Percentiles rank a stretch among this genome's conserved stretches.
Evolutionary conservation across 2,329 filamentous ascomycete species (phyloP).

Genomic region (Calonectria pseudoturangicola): DNA sequence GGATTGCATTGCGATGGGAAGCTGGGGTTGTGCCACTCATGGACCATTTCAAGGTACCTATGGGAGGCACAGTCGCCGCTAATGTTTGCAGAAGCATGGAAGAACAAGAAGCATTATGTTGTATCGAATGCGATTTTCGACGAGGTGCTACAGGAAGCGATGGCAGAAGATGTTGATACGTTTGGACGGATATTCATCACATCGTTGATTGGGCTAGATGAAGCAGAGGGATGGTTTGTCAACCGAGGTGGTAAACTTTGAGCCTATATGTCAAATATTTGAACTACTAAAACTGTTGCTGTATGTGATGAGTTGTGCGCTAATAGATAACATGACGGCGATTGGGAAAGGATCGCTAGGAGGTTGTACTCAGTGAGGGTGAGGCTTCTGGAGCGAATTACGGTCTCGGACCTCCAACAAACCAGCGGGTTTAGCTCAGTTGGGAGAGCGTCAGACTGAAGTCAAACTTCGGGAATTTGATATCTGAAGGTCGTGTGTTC

Average conservation of each 20-base stretch:
- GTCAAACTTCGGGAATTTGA: constrained; percentile 7
- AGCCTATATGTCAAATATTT: background rate
- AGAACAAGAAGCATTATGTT: constrained; percentile 59
- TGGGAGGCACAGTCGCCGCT: constrained; percentile 61
- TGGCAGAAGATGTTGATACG: constrained; percentile 64
- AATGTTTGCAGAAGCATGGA: constrained; percentile 63
- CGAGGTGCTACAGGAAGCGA: constrained; percentile 57
- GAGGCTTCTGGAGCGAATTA: background rate
- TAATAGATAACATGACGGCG: background rate
- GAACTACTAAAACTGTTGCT: background rate
- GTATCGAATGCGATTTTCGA: constrained; percentile 56
- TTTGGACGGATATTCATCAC: constrained; percentile 64
- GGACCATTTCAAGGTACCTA: constrained; percentile 62
- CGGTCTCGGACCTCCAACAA: background rate
- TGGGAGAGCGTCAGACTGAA: constrained; percentile 52
- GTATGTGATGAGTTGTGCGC: too few species aligned
- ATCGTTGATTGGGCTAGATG: constrained; percentile 57
- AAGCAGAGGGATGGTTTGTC: constrained; percentile 59
- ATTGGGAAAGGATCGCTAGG: too few species aligned
- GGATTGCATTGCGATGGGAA: constrained; percentile 55
- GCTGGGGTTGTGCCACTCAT: constrained; percentile 59
- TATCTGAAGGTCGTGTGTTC: constrained; percentile 58
- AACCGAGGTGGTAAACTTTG: constrained; percentile 47
- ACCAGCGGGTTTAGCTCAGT: constrained; percentile 57
- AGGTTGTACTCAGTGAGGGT: background rate